Base-by-base conservation (phyloP, 2,329 filamentous ascomycete species). In the Aspergillus sp. region DNA sequence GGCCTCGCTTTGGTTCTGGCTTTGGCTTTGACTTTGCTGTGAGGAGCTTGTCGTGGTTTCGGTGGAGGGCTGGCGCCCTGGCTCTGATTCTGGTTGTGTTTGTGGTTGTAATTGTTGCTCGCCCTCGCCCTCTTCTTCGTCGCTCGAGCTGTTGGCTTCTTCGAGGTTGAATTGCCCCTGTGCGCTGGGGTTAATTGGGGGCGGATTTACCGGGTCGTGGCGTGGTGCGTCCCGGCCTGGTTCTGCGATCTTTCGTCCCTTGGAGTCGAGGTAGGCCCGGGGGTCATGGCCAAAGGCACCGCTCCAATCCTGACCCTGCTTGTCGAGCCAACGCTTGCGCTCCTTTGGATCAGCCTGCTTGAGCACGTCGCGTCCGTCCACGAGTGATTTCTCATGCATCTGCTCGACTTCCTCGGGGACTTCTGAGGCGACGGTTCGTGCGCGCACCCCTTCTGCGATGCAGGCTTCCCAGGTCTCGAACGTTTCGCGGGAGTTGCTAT, bases 401-500 rank as follows among this genome's bases (percentile, higher is more conserved):
- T 85, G 77, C 63, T 86, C 81, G 0, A 91, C 77, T 8, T 79
- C 69, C 1, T 83, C 79, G 0, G 90, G 88, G 0, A 95, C 73
- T 57, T 94, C 85, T 26, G 82, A 77, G 7, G 78, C 71, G 1
- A 96, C 88, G 27, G 81, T 77, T 43, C 83, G 78, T 10, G 75
- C 69, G 2, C 93, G 82, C 0, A 95, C 88, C 9, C 91, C 91
- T 65, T 97, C 90, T 0, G 89, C 82, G 33, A 86, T 81, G 63
- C 91, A 96, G 0, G 90, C 88, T 65, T 96, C 90, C 89, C 90
- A 97, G 0, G 86, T 87, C 69, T 97, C 91, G 51, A 88, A 95
- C 0, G 90, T 96, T 72, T 97, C 93, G 29, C 91, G 84, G 1
- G 86, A 85, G 61, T 95, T 83, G 58, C 95, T 95, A 65, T 94